A percentile compares a stretch with the other conserved stretches of the same genome.
These are phyloP conservation scores for Aspergillus niger DNA, from an alignment of 2,329 filamentous ascomycete species.

Conservation along the genomic window DNA sequence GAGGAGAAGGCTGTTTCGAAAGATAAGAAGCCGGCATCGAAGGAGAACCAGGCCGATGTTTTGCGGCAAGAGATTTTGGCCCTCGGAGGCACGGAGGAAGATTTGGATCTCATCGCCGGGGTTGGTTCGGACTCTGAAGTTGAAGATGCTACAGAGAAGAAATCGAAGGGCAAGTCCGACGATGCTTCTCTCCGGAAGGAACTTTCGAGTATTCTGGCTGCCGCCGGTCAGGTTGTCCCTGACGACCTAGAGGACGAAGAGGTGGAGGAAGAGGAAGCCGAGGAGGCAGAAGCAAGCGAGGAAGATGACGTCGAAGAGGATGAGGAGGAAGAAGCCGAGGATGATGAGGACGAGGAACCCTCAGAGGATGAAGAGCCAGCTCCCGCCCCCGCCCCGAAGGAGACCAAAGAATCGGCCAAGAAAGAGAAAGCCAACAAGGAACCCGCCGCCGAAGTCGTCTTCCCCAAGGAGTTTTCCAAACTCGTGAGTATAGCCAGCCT, in stretches of 20 bases:
- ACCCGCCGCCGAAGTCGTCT: constrained; percentile 22
- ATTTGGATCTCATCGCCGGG: constrained; percentile 49
- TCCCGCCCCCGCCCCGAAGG: constrained; percentile 19
- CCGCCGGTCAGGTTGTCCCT: constrained; percentile 40
- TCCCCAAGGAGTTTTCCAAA: constrained; percentile 41
- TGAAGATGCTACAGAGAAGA: constrained; percentile 32
- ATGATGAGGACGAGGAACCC: constrained; percentile 32
- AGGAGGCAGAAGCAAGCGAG: constrained; percentile 36
- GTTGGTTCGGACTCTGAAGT: constrained; percentile 51
- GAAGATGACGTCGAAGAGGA: constrained; percentile 34
- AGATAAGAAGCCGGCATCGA: constrained; percentile 22
- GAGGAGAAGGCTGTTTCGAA: constrained; percentile 30
- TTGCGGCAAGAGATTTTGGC: constrained; percentile 49
- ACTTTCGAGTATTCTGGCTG: constrained; percentile 38
- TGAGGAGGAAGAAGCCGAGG: constrained; percentile 32
- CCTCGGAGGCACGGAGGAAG: constrained; percentile 53
- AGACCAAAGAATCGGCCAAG: constrained; percentile 28
- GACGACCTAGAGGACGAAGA: constrained; percentile 38
- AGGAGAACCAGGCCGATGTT: constrained; percentile 30
- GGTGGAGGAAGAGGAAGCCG: constrained; percentile 37
- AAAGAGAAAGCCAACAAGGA: constrained; percentile 21
- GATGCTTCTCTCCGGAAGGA: constrained; percentile 46
- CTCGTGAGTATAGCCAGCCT: constrained; percentile 29
- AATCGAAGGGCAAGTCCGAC: constrained; percentile 29
- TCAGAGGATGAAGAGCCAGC: constrained; percentile 31